Conservation (phyloP, 768 basidiomycete genomes). For the Pulveroboletus sp. region DNA sequence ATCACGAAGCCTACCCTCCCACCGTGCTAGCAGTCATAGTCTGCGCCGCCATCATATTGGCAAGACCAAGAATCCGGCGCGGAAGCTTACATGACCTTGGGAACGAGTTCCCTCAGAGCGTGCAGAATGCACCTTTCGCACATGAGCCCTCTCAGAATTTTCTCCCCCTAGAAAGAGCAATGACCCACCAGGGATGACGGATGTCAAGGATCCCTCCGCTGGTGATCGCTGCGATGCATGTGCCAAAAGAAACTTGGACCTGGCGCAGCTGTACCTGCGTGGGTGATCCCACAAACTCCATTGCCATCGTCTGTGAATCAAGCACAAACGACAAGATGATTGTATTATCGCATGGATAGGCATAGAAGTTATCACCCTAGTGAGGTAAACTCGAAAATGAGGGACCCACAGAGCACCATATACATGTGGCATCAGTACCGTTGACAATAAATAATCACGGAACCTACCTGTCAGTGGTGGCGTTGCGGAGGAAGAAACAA, state of each 20-base stretch:
- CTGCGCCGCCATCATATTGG: constrained; percentile 28
- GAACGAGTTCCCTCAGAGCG: constrained; percentile 47
- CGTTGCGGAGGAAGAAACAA: constrained; percentile 44
- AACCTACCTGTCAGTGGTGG: constrained; percentile 38
- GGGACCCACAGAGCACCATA: constrained; percentile 40
- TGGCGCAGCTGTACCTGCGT: constrained; percentile 24
- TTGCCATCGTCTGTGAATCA: constrained; percentile 35
- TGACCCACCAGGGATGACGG: constrained; percentile 21
- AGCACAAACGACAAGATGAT: constrained; percentile 42
- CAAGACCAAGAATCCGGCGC: not conserved
- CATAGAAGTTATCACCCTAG: constrained; percentile 49
- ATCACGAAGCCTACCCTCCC: constrained; percentile 55
- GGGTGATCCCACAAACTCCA: too few species aligned
- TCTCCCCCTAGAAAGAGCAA: too few species aligned
- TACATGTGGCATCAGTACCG: not conserved
- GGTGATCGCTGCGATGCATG: constrained; percentile 55
- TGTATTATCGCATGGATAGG: constrained; percentile 45
- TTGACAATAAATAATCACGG: too few species aligned
- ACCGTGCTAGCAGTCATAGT: constrained; percentile 55
- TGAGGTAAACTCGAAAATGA: constrained; percentile 34
- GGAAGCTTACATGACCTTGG: constrained; percentile 55
- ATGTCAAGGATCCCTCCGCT: constrained; percentile 24
- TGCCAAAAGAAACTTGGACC: constrained; percentile 24
- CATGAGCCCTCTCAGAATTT: not conserved
- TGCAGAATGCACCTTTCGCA: too few species aligned